Evolutionary conservation across 345 rosid species (phyloP).

Genomic region (Melaleuca alternifolia): DNA sequence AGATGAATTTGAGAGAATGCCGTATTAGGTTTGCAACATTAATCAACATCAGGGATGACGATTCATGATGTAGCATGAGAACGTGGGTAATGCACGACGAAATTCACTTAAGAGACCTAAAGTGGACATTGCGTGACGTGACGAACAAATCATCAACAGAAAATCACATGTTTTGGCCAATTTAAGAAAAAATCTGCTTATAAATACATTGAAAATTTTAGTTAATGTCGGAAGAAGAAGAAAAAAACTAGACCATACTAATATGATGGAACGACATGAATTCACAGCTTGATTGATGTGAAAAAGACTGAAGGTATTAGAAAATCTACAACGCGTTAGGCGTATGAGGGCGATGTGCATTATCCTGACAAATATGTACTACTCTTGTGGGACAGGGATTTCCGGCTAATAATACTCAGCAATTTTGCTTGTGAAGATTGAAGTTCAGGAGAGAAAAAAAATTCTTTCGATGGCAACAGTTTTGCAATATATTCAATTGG

Average conservation of each 20-base stretch:
- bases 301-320: neutral
- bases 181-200: neutral
- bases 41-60: neutral
- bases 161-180: neutral
- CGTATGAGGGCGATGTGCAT: neutral
- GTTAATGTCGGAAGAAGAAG: neutral
- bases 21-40: neutral
- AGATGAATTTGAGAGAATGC: neutral
- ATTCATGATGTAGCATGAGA: neutral
- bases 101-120: neutral
- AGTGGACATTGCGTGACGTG: neutral
- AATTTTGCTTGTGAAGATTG: neutral
- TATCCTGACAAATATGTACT: neutral
- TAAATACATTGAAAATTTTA: neutral
- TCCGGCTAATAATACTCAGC: neutral
- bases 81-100: neutral
- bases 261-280: neutral
- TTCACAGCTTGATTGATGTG: neutral
- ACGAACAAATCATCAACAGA: neutral
- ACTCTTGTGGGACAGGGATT: neutral
- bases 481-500: neutral
- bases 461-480: neutral
- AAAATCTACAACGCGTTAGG: neutral
- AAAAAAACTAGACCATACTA: neutral
- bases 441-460: neutral